Base-by-base conservation (phyloP, 1,284 basidiomycete genomes). In the Ceratobasidium sp. region DNA sequence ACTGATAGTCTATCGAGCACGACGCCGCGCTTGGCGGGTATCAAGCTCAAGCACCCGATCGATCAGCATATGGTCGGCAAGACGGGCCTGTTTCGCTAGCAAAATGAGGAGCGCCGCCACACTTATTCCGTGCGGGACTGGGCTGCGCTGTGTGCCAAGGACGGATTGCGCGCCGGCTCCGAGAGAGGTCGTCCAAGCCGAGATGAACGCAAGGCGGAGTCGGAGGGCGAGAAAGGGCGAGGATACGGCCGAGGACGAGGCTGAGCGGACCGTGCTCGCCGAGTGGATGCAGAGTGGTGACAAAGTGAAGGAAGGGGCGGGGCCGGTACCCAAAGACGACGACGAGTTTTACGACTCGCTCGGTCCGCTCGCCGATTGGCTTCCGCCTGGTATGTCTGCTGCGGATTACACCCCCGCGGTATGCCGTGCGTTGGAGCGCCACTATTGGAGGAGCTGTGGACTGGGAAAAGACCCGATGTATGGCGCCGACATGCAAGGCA, bases 401-500 rank as follows among this genome's bases (percentile, higher is more conserved):
- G 85, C 87, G 17, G 96, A 97, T 83, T 98, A 96, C 81, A 96
- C 94, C 0, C 88, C 90, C 2, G 94, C 96, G 79, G 94, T 94
- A 75, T 98, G 97, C 84, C 89, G 91, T 79, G 92, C 93, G 79
- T 89, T 99, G 40, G 97, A 99, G 85, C 88, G 95, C 64, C 90
- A 94, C 79, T 99, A 93, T 84, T 99, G 98, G 97, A 90, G 96
- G 77, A 94, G 94, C 80, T 92, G 94, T 84, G 93, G 94, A 15
- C 86, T 98, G 28, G 95, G 96, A 9, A 94, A 93, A 81, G 89
- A 96, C 23, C 90, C 96, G 71, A 93, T 96, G 97, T 99, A 99
- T 84, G 97, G 97, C 46, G 97, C 98, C 5, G 97, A 99, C 85
- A 93, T 96, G 80, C 90, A 93, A 87, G 96, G 97, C 3, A 96